These are phyloP conservation scores for Zea mays DNA, from an alignment of 176 grass and related monocot species.

Conservation along the genomic window DNA sequence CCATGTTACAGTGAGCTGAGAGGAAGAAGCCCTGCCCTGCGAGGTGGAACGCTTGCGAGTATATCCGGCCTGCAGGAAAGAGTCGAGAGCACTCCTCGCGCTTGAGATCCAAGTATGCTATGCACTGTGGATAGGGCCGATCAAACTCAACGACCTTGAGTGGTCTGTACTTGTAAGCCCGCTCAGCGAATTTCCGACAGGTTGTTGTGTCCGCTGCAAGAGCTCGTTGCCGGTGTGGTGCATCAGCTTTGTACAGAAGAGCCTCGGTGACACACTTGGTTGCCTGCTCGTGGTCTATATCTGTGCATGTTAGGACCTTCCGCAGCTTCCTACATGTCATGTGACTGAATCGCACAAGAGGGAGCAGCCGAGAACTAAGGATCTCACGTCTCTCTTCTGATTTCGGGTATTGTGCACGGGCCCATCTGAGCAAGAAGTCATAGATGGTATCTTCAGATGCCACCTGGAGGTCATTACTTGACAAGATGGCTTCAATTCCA, in stretches of 20 bases:
- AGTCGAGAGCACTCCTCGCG: constrained; percentile 66
- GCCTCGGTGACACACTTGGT: constrained; percentile 64
- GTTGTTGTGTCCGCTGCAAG: constrained; percentile 48
- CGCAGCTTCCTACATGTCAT: constrained; percentile 74
- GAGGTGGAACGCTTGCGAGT: constrained; percentile 74
- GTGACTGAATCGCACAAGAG: constrained; percentile 63
- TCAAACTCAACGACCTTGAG: constrained; percentile 87
- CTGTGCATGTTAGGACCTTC: constrained; percentile 61
- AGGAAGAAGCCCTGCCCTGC: constrained; percentile 76
- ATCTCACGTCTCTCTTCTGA: constrained; percentile 68
- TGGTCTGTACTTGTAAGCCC: constrained; percentile 71
- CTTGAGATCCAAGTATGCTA: constrained; percentile 79
- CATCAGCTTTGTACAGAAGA: constrained; percentile 70
- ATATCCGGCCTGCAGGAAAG: constrained; percentile 60
- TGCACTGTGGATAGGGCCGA: constrained; percentile 64
- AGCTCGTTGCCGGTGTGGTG: constrained; percentile 53
- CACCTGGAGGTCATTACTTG: constrained; percentile 72
- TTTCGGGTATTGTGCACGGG: constrained; percentile 49
- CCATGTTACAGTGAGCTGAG: constrained; percentile 59
- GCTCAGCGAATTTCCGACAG: constrained; percentile 43
- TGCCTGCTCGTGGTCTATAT: constrained; percentile 63
- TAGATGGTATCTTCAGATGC: constrained; percentile 77
- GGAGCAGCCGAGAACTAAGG: constrained; percentile 60
- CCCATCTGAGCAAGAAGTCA: constrained; percentile 74
- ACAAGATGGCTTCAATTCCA: constrained; percentile 75